A percentile compares a stretch with the other conserved stretches of the same genome.
Conservation (phyloP, 2,329 filamentous ascomycete species). For the Colletotrichum sp. region DNA sequence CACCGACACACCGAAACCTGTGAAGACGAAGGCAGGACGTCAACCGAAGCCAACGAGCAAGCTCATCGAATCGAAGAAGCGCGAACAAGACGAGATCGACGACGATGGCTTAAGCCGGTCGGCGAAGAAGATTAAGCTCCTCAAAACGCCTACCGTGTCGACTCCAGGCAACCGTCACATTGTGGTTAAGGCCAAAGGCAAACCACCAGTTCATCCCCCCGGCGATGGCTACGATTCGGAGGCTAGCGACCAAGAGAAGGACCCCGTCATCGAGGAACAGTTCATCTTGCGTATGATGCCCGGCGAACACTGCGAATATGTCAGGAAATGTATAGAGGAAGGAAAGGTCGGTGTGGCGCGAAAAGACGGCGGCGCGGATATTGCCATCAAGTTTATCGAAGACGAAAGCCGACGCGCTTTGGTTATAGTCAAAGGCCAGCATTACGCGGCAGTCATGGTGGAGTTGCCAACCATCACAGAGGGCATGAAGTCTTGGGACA, state of each 20-base stretch:
- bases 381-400: constrained; percentile 81
- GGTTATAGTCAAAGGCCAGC: constrained; percentile 70
- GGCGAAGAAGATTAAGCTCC: constrained; percentile 60
- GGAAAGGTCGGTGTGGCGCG: constrained; percentile 74
- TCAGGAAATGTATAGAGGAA: constrained; percentile 77
- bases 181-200: constrained; percentile 68
- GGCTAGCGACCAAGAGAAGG: constrained; percentile 85
- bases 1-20: constrained; percentile 27
- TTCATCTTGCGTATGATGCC: constrained; percentile 89
- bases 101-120: constrained; percentile 47
- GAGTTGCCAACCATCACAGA: constrained; percentile 89
- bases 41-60: constrained; percentile 65
- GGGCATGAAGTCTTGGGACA: constrained; percentile 93
- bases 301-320: constrained; percentile 83
- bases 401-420: constrained; percentile 75
- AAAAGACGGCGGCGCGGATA: constrained; percentile 73
- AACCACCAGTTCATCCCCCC: constrained; percentile 69
- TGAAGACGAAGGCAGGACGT: constrained; percentile 65
- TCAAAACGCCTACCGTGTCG: constrained; percentile 34
- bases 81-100: constrained; percentile 59
- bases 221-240: constrained; percentile 98
- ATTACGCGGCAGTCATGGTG: constrained; percentile 80
- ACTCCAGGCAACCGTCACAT: constrained; percentile 36
- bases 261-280: constrained; percentile 88
- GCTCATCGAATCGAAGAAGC: constrained; percentile 64